These are phyloP conservation scores for Phyllosticta citribraziliensis DNA, from an alignment of 2,329 filamentous ascomycete genomes.

Conservation along the genomic window DNA sequence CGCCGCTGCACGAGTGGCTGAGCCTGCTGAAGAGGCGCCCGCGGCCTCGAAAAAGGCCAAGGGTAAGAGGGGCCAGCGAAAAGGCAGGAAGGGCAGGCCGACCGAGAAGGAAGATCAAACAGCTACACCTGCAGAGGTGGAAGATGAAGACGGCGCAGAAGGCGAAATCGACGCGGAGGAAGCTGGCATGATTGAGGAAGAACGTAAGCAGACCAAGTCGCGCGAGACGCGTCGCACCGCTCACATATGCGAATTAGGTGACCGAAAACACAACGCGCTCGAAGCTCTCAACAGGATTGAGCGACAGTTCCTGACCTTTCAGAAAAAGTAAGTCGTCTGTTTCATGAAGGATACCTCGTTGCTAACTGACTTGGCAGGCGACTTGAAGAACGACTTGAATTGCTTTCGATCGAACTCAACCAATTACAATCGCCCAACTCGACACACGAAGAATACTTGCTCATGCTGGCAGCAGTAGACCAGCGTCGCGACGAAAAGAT, in stretches of 20 bases:
- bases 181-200: constrained; percentile 26
- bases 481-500: constrained; percentile 73
- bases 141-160: constrained; percentile 20
- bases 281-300: constrained; percentile 74
- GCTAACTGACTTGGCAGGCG: constrained; percentile 44
- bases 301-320: constrained; percentile 76
- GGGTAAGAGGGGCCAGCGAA: constrained; percentile 7
- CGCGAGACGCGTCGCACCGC: no score
- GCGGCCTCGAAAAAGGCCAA: background rate
- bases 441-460: constrained; percentile 82
- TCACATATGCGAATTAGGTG: constrained; percentile 33
- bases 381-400: constrained; percentile 77
- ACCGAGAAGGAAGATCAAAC: constrained; percentile 18
- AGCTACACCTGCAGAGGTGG: constrained; percentile 16
- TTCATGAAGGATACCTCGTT: no score
- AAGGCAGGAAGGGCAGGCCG: constrained; percentile 7
- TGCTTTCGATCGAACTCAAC: constrained; percentile 60
- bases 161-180: constrained; percentile 37
- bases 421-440: constrained; percentile 49
- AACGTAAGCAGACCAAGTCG: constrained; percentile 19
- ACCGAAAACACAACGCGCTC: constrained; percentile 63
- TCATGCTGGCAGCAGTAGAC: constrained; percentile 81
- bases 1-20: background rate
- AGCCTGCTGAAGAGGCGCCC: background rate
- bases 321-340: constrained; percentile 55